These are phyloP conservation scores for Cyberlindnera petersonii DNA, from an alignment of 805 yeast genomes.

Conservation along the genomic window DNA sequence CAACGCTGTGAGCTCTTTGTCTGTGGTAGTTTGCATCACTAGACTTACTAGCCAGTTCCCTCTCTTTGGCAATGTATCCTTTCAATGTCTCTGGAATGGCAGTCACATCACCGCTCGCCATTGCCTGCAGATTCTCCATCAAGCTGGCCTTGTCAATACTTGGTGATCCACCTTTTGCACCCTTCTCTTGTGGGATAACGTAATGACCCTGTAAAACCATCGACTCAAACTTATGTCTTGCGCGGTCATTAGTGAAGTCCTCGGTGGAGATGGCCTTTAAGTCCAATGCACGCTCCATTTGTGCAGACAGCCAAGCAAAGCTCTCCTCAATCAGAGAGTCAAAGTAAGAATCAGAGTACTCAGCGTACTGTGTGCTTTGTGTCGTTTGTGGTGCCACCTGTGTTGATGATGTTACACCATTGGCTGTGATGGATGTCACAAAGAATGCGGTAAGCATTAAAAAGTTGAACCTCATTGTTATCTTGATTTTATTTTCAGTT, in stretches of 20 bases:
- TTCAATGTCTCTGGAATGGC: background rate
- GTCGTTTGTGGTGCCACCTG: background rate
- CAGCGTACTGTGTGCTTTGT: background rate
- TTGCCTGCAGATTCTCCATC: constrained; percentile 1
- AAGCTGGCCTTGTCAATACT: constrained; percentile 6
- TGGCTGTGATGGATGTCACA: no score
- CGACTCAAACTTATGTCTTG: constrained; percentile 8
- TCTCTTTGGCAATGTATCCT: constrained; percentile 2
- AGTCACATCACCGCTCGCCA: constrained; percentile 1
- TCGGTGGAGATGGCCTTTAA: constrained; percentile 4
- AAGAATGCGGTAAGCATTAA: no score
- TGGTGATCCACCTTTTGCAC: background rate
- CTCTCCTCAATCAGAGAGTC: constrained; percentile 3
- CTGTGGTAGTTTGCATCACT: constrained; percentile 3
- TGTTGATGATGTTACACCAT: no score
- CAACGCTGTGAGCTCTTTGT: constrained; percentile 5
- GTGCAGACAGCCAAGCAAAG: constrained; percentile 6
- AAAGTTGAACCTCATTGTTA: no score
- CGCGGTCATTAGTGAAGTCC: constrained; percentile 3
- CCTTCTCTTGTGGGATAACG: constrained; percentile 3
- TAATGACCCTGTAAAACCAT: constrained; percentile 11
- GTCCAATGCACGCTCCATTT: constrained; percentile 9
- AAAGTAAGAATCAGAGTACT: constrained; percentile 6
- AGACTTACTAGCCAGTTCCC: constrained; percentile 6
- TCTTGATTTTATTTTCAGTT: no score